Percentiles rank a stretch among this genome's conserved stretches.
These are phyloP conservation scores for Juncus inflexus DNA, from an alignment of 176 grass and related monocot species.

Conservation along the genomic window DNA sequence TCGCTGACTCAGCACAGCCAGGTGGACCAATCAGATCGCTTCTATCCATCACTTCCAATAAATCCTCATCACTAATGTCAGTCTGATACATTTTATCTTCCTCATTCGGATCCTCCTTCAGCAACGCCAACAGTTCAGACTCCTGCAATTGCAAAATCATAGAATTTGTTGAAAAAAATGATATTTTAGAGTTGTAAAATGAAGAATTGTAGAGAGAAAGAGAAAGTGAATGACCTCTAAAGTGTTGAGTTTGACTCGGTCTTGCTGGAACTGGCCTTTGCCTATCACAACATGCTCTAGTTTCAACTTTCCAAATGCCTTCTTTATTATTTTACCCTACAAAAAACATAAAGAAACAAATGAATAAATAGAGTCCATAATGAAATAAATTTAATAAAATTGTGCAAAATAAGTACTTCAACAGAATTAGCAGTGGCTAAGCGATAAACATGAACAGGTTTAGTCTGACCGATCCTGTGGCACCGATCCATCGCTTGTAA, in stretches of 20 bases:
- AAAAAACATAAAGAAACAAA: conserved; percentile 17
- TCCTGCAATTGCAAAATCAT: conserved; percentile 38
- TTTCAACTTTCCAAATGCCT: conserved; percentile 80
- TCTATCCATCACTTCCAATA: conserved; percentile 60
- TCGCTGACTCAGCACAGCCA: background rate
- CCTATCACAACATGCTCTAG: conserved; percentile 91
- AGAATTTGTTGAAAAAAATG: background rate
- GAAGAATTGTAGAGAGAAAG: background rate
- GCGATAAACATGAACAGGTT: conserved; percentile 84
- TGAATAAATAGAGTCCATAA: background rate
- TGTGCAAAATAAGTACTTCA: conserved; percentile 40
- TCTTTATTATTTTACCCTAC: conserved; percentile 84
- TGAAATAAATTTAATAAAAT: background rate
- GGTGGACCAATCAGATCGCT: conserved; percentile 38
- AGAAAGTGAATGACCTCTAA: conserved; percentile 40
- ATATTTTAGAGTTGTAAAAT: background rate
- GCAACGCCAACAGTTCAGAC: conserved; percentile 58
- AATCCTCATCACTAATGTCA: conserved; percentile 63
- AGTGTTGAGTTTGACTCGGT: conserved; percentile 48
- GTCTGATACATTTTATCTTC: conserved; percentile 84
- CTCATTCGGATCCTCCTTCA: conserved; percentile 59
- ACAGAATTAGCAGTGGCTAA: conserved; percentile 87
- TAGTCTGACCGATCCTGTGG: conserved; percentile 92
- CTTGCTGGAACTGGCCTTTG: conserved; percentile 90
- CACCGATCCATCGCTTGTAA: conserved; percentile 97